phyloP scores from a whole-genome alignment of 495 filamentous ascomycete genomes.

The Tuber aestivum region DNA sequence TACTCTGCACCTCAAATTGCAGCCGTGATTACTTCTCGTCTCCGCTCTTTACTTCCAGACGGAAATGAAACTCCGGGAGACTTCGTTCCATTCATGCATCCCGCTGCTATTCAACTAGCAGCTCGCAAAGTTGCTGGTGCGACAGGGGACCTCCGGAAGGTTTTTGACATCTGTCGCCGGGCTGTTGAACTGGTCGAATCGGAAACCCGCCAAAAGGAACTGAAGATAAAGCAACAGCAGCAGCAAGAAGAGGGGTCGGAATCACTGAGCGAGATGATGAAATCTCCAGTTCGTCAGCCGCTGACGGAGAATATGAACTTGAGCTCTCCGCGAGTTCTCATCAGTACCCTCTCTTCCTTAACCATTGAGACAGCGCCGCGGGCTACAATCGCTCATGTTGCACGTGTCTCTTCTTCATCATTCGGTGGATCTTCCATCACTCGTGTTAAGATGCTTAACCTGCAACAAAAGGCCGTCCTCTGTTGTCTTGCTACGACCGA shows the following conservation, averaged over 20 bases:
- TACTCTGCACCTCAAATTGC: slow-evolving; percentile 89
- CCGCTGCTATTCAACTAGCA: slow-evolving; percentile 84
- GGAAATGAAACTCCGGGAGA: slow-evolving; percentile 44
- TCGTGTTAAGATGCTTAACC: slow-evolving; percentile 75
- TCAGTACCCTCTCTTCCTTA: slow-evolving; percentile 55
- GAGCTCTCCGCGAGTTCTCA: slow-evolving; percentile 52
- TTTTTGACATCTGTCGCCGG: slow-evolving; percentile 86
- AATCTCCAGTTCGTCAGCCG: slow-evolving; percentile 41
- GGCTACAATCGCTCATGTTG: slow-evolving; percentile 82
- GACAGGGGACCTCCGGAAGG: slow-evolving; percentile 89
- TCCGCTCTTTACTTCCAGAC: slow-evolving; percentile 59
- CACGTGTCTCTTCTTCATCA: slow-evolving; percentile 74
- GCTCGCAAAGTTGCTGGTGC: slow-evolving; percentile 90
- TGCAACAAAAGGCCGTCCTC: slow-evolving; percentile 93
- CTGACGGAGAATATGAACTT: slow-evolving; percentile 66
- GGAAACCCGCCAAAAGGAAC: slow-evolving; percentile 65
- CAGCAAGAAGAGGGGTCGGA: slow-evolving; percentile 24
- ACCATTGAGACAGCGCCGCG: slow-evolving; percentile 71
- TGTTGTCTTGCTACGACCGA: slow-evolving; percentile 81
- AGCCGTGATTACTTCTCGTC: slow-evolving; percentile 72
- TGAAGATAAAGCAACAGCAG: slow-evolving; percentile 43
- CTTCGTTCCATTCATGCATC: slow-evolving; percentile 82
- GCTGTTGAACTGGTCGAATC: slow-evolving; percentile 83
- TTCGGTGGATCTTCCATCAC: slow-evolving; percentile 80
- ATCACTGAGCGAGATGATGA: slow-evolving; percentile 24